Base-by-base conservation (phyloP, 2,329 filamentous ascomycete species). In the Setomelanomma holmii region DNA sequence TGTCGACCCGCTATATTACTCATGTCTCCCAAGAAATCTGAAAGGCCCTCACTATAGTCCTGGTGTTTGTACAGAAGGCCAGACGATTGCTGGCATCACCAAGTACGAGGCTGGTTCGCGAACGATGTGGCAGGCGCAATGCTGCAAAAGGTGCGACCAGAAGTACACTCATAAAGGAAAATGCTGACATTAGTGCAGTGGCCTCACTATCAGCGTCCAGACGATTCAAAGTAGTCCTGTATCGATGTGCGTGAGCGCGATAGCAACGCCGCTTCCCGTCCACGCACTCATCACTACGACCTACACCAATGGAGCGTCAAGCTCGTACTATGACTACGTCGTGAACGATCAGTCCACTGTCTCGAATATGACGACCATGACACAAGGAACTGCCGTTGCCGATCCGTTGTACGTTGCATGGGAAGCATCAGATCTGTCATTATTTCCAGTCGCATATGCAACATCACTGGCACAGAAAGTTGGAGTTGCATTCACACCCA, bases 101-200 rank as follows among this genome's bases (percentile, higher is more conserved):
- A 45, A 51, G 20, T 46, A 46, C 21, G 36, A 51, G 16, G 36
- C 21, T 6, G 43, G 49, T 3, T 10, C 43, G 20, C 16, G 30
- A 7, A 51, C 36, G 10, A 45, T 46, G 38, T 51, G 49, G 49
- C 49, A 51, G 27, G 49, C 42, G 27, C 38, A 42, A 27, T 51
- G 49, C 21, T 51, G 49, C 33, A 41, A 46, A 27, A 51, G 42
- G 49, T 51, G 21, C 21, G 11, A n/a, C 23, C 11, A 3, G 16
- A n/a, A 3, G 14, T 16, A 10, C 22, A 11, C 30, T 27, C 16
- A 4, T 21, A 19, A 12, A 7, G 5, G 16, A 33, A 14, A 19
- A 14, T 17, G 10, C 21, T 41, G 45, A 44, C 36, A 36, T 34
- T 6, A n/a, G 5, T 24, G 17, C 8, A 51, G 49, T 16, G 42